Base-by-base conservation (phyloP, 1,284 basidiomycete genomes). In the Sphagnurus paluster region DNA sequence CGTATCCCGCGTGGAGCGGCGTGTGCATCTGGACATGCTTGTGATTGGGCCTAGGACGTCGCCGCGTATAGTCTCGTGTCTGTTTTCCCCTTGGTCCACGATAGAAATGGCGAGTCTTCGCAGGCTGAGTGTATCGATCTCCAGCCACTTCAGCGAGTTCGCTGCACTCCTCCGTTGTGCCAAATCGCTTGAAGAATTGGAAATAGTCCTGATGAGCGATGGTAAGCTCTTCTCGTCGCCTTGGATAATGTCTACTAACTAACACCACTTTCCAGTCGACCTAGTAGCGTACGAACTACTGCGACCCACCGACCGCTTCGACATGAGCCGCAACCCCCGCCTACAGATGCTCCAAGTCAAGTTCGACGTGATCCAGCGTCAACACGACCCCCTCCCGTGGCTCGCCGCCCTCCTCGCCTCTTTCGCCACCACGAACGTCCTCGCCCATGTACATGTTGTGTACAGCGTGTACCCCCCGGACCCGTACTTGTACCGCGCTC, bases 401-500 rank as follows among this genome's bases (percentile, higher is more conserved):
- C 32, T 63, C 2, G 46, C 54, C 42, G 50, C 46, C 3, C 43
- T 63, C 16, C 44, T 63, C 13, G 42, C 46, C 58, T 57, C 20
- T 42, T 57, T 13, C n/a, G 36, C 43, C 10, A 44, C 47, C 7
- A 43, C 50, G 2, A 60, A 58, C 39, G 26, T 33, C 8, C 43
- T 63, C 11, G 39, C 49, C 9, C 24, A 38, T 3, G 50, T 62
- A 29, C 50, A 51, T 40, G 48, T 63, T 35, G 45, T 56, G 9
- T 62, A 62, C 48, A 50, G 55, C 25, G 21, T 62, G 0, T 63
- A 59, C 35, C 56, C 62, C 38, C 61, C 61, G 1, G 53, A 55
- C n/a, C 60, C 60, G 4, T 64, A 62, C 46, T 61, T 63, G 58
- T 57, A 63, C 38, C 55, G 54, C 21, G 58, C 56, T 9, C 39